Evolutionary conservation across 2,329 filamentous ascomycete genomes (phyloP).

Genomic region (Aspergillus pseudonomiae): DNA sequence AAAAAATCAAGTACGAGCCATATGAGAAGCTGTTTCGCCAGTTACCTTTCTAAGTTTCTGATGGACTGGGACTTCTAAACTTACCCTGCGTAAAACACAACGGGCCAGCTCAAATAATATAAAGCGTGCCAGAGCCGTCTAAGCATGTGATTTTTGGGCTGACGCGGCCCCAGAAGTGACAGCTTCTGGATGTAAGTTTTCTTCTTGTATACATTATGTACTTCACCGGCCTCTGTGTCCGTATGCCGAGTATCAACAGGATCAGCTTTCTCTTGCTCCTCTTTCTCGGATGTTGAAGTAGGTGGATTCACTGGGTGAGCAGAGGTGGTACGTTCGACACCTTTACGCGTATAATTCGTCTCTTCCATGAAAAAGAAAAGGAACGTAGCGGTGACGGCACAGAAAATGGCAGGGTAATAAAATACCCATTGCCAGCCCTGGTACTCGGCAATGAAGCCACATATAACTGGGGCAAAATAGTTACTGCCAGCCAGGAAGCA

Average conservation of each 20-base stretch:
- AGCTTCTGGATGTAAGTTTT: slow-evolving; percentile 40
- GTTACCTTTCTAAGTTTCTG: neutral
- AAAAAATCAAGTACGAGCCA: slow-evolving; percentile 43
- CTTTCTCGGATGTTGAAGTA: slow-evolving; percentile 15
- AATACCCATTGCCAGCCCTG: slow-evolving; percentile 53
- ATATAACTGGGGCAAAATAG: slow-evolving; percentile 50
- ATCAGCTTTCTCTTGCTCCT: slow-evolving; percentile 23
- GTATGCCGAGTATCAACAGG: slow-evolving; percentile 6
- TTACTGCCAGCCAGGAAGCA: slow-evolving; percentile 47
- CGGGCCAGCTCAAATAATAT: slow-evolving; percentile 42
- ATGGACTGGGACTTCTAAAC: neutral
- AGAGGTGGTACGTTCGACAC: slow-evolving; percentile 14
- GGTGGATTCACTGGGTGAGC: slow-evolving; percentile 3
- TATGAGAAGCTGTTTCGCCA: slow-evolving; percentile 36
- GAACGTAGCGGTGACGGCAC: slow-evolving; percentile 49
- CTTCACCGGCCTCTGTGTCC: slow-evolving; percentile 21
- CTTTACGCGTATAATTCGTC: slow-evolving; percentile 51
- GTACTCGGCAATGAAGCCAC: slow-evolving; percentile 51
- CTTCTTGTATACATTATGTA: slow-evolving; percentile 30
- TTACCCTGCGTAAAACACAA: slow-evolving; percentile 44
- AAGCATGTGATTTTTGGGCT: slow-evolving; percentile 37
- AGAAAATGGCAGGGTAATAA: slow-evolving; percentile 57
- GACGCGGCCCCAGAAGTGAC: slow-evolving; percentile 31
- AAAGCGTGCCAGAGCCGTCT: slow-evolving; percentile 35
- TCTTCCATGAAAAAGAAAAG: slow-evolving; percentile 61